Evolutionary conservation across 148 eudicot species (phyloP), one percentile per base, ranked within the genome.

Genomic region (Nepenthes mirabilis): DNA sequence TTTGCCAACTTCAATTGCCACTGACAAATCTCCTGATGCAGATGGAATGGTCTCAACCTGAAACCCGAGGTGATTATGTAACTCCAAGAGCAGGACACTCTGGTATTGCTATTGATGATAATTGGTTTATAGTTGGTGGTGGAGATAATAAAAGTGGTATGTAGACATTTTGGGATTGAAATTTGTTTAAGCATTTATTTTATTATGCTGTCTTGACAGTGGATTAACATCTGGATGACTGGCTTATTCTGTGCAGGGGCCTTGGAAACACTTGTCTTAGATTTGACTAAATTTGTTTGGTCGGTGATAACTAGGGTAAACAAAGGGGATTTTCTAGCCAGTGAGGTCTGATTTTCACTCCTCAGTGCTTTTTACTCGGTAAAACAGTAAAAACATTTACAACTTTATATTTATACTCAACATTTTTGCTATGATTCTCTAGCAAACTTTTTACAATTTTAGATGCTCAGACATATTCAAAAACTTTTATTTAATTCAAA

Each of bases 11-110:
- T 3, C 4, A 40, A 3, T 40, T 40, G 8, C 8, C 45, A 40
- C 8, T 40, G 45, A 40, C 8, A 40, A 40, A 40, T 40, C 45
- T 40, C 45, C 45, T 40, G 8, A 3, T 40, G 71, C 86, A 91
- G 98, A 71, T 83, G 94, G 96, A 91, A 66, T 91, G 98, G 98
- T 88, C 98, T 52, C 79, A 83, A 69, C 95, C 98, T 61, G 91
- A 91, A 74, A 75, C 75, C 61, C 84, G 83, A 64, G 96, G 88
- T 60, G 91, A 86, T 64, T 60, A 66, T 68, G 82, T 83, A 59
- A 59, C 86, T 63, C 79, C 96, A 23, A 82, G 98, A 72, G 98
- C 98, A 57, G 98, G 96, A 55, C 98, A 91, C 71, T 80, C 88
- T 61, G 95, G 96, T 71, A 69, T 78, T 54, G 72, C 84, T 5